Evolutionary conservation across 495 filamentous ascomycete genomes (phyloP).

Genomic region (Margaritispora aquatica): DNA sequence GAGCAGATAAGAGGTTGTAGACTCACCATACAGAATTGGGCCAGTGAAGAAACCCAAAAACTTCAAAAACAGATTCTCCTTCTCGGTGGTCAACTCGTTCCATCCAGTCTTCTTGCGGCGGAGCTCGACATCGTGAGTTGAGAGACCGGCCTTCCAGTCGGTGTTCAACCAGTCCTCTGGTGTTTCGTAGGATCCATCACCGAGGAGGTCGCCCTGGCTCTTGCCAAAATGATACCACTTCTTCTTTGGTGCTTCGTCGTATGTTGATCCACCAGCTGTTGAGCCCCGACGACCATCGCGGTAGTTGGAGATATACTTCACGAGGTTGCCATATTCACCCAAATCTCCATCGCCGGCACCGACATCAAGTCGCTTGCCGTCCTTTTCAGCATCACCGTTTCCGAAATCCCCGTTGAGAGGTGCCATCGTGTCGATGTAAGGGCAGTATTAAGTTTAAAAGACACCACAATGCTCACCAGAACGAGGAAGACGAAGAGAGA

Average conservation of each 20-base stretch:
- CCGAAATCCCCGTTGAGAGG: slow-evolving; percentile 16
- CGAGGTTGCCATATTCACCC: slow-evolving; percentile 40
- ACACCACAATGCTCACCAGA: background rate
- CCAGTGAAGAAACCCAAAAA: slow-evolving; percentile 76
- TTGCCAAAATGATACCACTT: slow-evolving; percentile 55
- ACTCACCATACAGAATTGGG: slow-evolving; percentile 77
- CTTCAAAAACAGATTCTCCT: slow-evolving; percentile 70
- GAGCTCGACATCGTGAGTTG: slow-evolving; percentile 48
- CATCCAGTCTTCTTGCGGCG: slow-evolving; percentile 63
- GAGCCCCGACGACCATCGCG: slow-evolving; percentile 52
- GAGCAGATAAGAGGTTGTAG: background rate
- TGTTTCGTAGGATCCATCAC: slow-evolving; percentile 38
- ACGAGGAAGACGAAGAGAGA: slow-evolving; percentile 1
- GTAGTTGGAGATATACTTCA: slow-evolving; percentile 63
- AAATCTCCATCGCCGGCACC: slow-evolving; percentile 17
- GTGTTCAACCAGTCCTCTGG: slow-evolving; percentile 70
- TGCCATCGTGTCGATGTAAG: slow-evolving; percentile 13
- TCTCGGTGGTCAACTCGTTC: slow-evolving; percentile 72
- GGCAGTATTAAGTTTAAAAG: background rate
- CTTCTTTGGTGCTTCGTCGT: slow-evolving; percentile 39
- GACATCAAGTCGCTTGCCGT: background rate
- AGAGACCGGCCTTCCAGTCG: slow-evolving; percentile 60
- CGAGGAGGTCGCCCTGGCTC: slow-evolving; percentile 26
- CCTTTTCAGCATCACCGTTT: slow-evolving; percentile 22
- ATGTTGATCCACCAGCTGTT: slow-evolving; percentile 39